These are phyloP conservation scores for Parathielavia appendiculata DNA, from an alignment of 495 filamentous ascomycete genomes.

Conservation along the genomic window DNA sequence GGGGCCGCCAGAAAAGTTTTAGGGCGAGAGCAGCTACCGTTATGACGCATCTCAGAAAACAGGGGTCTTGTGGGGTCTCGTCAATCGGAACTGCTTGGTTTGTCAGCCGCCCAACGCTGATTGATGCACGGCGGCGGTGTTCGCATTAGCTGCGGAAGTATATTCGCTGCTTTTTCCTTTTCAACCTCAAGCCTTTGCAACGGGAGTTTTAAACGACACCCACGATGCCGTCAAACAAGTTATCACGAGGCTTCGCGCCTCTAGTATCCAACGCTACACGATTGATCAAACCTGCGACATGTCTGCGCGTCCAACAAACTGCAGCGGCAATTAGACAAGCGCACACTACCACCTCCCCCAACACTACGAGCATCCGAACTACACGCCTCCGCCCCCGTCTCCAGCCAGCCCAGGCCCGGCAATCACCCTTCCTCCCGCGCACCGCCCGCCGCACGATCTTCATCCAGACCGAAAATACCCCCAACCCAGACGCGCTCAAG, in stretches of 20 bases:
- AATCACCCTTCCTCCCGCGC: constrained; percentile 5
- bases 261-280: constrained; percentile 21
- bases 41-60: constrained; percentile 32
- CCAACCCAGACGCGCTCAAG: constrained; percentile 88
- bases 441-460: constrained; percentile 67
- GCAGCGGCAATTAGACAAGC: constrained; percentile 20
- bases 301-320: constrained; percentile 21
- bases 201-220: background rate
- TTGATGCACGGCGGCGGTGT: constrained; percentile 13
- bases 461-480: constrained; percentile 93
- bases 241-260: constrained; percentile 30
- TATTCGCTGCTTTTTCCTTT: constrained; percentile 13
- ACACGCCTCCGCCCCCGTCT: constrained; percentile 21
- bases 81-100: constrained; percentile 19
- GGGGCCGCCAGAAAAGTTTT: constrained; percentile 13
- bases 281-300: constrained; percentile 15
- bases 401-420: background rate
- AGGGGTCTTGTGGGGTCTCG: constrained; percentile 2
- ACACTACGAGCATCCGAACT: constrained; percentile 1
- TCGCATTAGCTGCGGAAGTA: constrained; percentile 1
- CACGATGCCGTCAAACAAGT: constrained; percentile 26
- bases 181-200: constrained; percentile 1
- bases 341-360: constrained; percentile 14
- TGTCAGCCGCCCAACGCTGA: constrained; percentile 20
- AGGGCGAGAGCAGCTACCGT: constrained; percentile 16